Evolutionary conservation across 495 filamentous ascomycete species (phyloP).

Genomic region (Aspergillus coremiiformis): DNA sequence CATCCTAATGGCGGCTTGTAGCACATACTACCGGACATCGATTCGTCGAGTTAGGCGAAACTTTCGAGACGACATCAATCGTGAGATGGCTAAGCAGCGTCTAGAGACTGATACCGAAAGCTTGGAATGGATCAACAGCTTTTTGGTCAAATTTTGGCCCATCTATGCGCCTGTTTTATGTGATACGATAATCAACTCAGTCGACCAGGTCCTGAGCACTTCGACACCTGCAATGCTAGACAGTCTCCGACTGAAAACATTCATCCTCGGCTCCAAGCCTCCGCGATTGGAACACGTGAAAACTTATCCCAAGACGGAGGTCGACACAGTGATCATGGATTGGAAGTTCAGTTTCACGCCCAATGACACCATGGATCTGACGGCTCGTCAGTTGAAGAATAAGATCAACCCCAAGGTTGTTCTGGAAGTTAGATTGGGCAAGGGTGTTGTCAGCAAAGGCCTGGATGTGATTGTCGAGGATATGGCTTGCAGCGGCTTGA

Average conservation of each 20-base stretch:
- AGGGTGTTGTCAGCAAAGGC: slow-evolving; percentile 91
- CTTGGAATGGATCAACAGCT: slow-evolving; percentile 98
- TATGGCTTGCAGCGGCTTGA: slow-evolving; percentile 87
- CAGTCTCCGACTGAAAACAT: slow-evolving; percentile 82
- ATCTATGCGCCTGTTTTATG: slow-evolving; percentile 94
- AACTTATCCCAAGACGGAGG: slow-evolving; percentile 92
- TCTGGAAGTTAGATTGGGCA: slow-evolving; percentile 85
- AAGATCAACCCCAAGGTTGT: slow-evolving; percentile 97
- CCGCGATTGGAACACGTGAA: slow-evolving; percentile 95
- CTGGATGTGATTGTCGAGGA: slow-evolving; percentile 97
- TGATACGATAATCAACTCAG: slow-evolving; percentile 81
- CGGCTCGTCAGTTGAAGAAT: slow-evolving; percentile 78
- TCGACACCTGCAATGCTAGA: slow-evolving; percentile 89
- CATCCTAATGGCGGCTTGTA: slow-evolving; percentile 82
- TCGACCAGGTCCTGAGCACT: slow-evolving; percentile 90
- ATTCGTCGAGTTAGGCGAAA: slow-evolving; percentile 89
- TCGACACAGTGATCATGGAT: slow-evolving; percentile 96
- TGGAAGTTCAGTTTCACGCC: slow-evolving; percentile 99
- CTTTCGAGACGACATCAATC: slow-evolving; percentile 86
- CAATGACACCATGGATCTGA: slow-evolving; percentile 88
- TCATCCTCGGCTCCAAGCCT: slow-evolving; percentile 88
- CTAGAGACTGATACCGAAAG: slow-evolving; percentile 90
- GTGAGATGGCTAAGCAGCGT: slow-evolving; percentile 84
- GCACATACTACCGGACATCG: slow-evolving; percentile 95
- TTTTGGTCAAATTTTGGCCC: slow-evolving; percentile 97